phyloP scores from a whole-genome alignment of 2,329 filamentous ascomycete species.

The Colletotrichum kahawae region DNA sequence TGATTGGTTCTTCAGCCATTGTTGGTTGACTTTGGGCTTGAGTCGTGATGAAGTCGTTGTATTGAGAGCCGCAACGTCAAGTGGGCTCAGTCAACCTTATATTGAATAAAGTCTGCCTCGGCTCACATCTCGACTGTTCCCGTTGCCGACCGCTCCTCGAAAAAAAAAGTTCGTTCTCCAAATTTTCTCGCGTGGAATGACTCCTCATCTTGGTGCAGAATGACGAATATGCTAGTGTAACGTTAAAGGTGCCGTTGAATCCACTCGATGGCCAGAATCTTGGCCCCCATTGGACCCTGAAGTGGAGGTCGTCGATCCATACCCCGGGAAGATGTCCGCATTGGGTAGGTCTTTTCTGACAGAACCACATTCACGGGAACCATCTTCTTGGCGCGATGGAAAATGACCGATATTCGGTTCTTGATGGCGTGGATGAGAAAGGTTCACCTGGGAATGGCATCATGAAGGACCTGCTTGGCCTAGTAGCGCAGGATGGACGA shows the following conservation, averaged over 20 bases:
- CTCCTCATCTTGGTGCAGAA: constrained; percentile 2
- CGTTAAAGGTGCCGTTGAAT: not conserved
- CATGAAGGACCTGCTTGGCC: not conserved
- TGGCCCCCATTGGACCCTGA: not conserved
- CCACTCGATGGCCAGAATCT: not conserved
- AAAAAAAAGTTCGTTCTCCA: not conserved
- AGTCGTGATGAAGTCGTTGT: not conserved
- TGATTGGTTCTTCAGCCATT: constrained; percentile 4
- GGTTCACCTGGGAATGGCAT: not conserved
- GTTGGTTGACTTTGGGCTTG: not conserved
- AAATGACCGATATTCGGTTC: not conserved
- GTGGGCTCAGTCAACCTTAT: not conserved
- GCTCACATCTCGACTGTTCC: not conserved
- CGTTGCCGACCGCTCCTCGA: not conserved
- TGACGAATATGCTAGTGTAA: constrained; percentile 16
- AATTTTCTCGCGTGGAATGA: not conserved
- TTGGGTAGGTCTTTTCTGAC: not conserved
- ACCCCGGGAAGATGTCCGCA: not conserved
- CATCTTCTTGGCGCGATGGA: not conserved
- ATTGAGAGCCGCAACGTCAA: not conserved
- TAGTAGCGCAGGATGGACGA: not conserved
- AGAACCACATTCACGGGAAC: not conserved
- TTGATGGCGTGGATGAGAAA: not conserved
- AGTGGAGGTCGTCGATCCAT: not conserved
- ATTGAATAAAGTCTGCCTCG: not conserved